phyloP scores from a whole-genome alignment of 2,329 filamentous ascomycete species.

The Scytalidium sp. region DNA sequence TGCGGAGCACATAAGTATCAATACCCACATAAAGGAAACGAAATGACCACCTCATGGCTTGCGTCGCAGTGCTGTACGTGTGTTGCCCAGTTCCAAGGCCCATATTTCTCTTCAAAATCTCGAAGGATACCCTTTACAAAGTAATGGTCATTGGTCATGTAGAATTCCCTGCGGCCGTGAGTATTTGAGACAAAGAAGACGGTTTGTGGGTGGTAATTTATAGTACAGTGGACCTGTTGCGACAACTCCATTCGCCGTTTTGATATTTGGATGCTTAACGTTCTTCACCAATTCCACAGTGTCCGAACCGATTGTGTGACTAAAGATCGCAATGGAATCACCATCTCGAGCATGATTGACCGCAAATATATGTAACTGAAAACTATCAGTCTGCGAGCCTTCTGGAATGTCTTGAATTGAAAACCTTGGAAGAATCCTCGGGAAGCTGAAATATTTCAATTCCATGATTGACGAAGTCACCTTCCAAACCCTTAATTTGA shows the following conservation, averaged over 20 bases:
- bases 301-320: background rate
- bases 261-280: background rate
- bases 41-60: background rate
- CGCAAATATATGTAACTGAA: background rate
- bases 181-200: background rate
- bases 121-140: background rate
- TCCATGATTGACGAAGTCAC: constrained; percentile 2
- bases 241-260: background rate
- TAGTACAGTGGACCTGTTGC: background rate
- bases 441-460: background rate
- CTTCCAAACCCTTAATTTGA: background rate
- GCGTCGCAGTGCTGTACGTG: background rate
- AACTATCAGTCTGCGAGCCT: background rate
- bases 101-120: background rate
- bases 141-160: background rate
- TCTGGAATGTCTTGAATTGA: background rate
- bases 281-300: background rate
- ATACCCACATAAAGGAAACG: background rate
- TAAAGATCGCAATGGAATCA: background rate
- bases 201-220: background rate
- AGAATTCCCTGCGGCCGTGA: background rate
- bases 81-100: background rate
- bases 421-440: constrained; percentile 1
- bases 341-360: background rate
- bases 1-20: background rate